Percentiles rank a stretch among this genome's conserved stretches.
Conservation (phyloP, 352 stramenopile genomes). For the Phytophthora litchii region DNA sequence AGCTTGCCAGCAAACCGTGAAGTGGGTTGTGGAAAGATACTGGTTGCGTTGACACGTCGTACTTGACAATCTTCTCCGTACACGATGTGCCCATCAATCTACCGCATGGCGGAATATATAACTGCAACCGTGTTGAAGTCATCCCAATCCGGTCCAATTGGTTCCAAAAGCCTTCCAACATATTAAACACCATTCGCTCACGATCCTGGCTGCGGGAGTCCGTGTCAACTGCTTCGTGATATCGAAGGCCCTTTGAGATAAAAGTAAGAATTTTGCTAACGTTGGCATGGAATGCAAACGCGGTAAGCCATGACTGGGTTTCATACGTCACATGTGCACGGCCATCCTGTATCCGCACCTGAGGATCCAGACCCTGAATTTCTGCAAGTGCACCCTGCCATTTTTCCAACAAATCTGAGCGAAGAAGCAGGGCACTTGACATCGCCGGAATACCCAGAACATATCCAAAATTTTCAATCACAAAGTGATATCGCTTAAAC, state of each 20-base stretch:
- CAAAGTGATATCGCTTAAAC: slow-evolving; percentile 92
- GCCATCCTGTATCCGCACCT: slow-evolving; percentile 76
- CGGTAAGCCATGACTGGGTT: slow-evolving; percentile 92
- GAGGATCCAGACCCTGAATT: slow-evolving; percentile 83
- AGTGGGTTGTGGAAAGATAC: slow-evolving; percentile 93
- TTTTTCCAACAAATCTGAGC: slow-evolving; percentile 61
- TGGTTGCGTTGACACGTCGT: slow-evolving; percentile 66
- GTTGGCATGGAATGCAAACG: slow-evolving; percentile 91
- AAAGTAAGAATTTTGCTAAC: slow-evolving; percentile 69
- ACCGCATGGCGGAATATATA: slow-evolving; percentile 68
- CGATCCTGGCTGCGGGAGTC: slow-evolving; percentile 43
- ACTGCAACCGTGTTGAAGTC: slow-evolving; percentile 45
- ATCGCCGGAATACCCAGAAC: slow-evolving; percentile 93
- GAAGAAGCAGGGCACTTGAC: slow-evolving; percentile 60
- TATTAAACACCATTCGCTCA: slow-evolving; percentile 69
- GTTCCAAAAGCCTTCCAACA: slow-evolving; percentile 76
- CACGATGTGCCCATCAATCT: slow-evolving; percentile 53
- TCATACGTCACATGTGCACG: slow-evolving; percentile 95
- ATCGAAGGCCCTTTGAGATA: slow-evolving; percentile 66
- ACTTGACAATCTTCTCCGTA: slow-evolving; percentile 72
- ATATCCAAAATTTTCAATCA: slow-evolving; percentile 95
- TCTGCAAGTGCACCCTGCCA: slow-evolving; percentile 74
- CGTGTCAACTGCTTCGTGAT: slow-evolving; percentile 47
- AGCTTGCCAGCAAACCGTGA: slow-evolving; percentile 82
- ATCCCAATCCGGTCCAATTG: slow-evolving; percentile 62